Conservation (phyloP, 768 basidiomycete genomes). For the Agrocybe praecox region DNA sequence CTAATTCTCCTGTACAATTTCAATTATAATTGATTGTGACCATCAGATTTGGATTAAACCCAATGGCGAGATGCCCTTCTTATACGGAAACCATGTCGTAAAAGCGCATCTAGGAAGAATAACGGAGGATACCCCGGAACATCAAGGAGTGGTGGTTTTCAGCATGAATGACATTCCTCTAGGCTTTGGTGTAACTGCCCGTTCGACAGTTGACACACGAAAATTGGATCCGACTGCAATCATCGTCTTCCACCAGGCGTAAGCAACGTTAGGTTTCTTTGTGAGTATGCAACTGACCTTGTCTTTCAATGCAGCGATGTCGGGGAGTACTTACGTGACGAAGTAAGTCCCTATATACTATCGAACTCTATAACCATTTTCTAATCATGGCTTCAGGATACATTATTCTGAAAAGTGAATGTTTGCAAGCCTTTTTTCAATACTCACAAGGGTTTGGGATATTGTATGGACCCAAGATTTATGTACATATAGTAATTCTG, state of each 20-base stretch:
- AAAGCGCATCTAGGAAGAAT: constrained; percentile 99
- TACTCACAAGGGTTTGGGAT: constrained; percentile 2
- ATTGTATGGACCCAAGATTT: constrained; percentile 6
- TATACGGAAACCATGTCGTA: constrained; percentile 98
- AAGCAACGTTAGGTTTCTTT: constrained; percentile 27
- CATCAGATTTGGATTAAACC: constrained; percentile 96
- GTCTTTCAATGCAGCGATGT: constrained; percentile 67
- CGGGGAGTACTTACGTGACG: constrained; percentile 97
- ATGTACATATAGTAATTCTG: constrained; percentile 18
- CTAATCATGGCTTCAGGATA: constrained; percentile 53
- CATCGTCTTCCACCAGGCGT: constrained; percentile 99
- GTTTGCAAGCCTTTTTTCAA: constrained; percentile 8
- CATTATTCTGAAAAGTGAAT: constrained; percentile 58
- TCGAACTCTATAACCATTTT: background rate
- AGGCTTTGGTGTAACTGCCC: constrained; percentile 96
- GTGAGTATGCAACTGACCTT: constrained; percentile 7
- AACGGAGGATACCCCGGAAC: constrained; percentile 98
- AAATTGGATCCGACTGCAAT: constrained; percentile 98
- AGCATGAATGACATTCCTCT: constrained; percentile 95
- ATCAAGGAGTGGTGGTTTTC: constrained; percentile 96
- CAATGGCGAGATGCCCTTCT: constrained; percentile 98
- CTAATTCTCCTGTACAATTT: background rate
- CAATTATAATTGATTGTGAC: background rate
- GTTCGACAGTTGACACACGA: constrained; percentile 93
- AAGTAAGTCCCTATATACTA: constrained; percentile 51